Percentiles rank a stretch among this genome's conserved stretches.
Evolutionary conservation across 208 protist species (phyloP).

Genomic region (Phytomonas sp.): DNA sequence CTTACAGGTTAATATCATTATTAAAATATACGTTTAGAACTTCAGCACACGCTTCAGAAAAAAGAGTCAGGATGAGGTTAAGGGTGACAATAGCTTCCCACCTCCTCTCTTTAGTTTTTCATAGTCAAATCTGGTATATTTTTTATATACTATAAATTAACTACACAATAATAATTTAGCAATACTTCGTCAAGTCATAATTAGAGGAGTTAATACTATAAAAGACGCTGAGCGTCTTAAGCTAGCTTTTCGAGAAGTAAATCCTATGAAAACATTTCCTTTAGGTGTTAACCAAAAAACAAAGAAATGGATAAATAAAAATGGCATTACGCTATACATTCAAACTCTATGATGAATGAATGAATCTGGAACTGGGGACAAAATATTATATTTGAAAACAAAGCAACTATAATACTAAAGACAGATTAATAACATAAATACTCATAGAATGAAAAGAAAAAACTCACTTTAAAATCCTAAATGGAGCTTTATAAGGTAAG

Average conservation of each 20-base stretch:
- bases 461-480: neutral
- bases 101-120: neutral
- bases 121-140: neutral
- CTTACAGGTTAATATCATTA: neutral
- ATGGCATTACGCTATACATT: constrained; percentile 1
- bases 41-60: neutral
- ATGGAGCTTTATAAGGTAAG: neutral
- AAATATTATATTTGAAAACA: neutral
- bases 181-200: neutral
- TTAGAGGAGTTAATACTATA: neutral
- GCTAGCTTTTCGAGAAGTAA: neutral
- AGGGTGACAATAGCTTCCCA: neutral
- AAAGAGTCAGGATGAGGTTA: neutral
- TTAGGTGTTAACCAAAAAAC: neutral
- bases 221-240: neutral
- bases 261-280: neutral
- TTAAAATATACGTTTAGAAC: neutral
- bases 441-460: neutral
- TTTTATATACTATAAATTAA: neutral
- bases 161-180: neutral
- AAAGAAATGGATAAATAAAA: neutral
- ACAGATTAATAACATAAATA: neutral
- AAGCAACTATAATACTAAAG: neutral
- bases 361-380: neutral
- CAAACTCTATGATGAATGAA: neutral